phyloP scores from a whole-genome alignment of 306 rosid species.

The Cajanus cajan region DNA sequence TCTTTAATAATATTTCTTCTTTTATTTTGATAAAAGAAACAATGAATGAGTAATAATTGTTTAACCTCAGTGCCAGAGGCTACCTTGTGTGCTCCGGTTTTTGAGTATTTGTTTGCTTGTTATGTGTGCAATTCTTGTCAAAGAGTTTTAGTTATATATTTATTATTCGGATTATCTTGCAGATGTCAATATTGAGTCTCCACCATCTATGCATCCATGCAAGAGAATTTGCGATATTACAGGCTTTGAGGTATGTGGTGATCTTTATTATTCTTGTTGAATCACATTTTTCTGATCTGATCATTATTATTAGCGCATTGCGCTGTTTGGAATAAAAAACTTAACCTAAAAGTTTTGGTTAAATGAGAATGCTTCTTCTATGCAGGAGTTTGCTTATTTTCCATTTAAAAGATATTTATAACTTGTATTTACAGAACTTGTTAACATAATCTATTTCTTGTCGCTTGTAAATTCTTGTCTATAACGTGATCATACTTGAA shows the following conservation, averaged over 20 bases:
- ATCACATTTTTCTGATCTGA: not conserved
- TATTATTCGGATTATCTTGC: slow-evolving; percentile 29
- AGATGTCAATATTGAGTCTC: slow-evolving; percentile 87
- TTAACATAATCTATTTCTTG: not conserved
- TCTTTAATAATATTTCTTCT: not conserved
- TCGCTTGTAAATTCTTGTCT: not conserved
- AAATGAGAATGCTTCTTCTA: not conserved
- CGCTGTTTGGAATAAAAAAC: not conserved
- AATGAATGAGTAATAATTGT: not conserved
- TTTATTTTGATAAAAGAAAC: not conserved
- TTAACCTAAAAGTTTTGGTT: not conserved
- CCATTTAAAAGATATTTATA: not conserved
- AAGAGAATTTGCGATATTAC: slow-evolving; percentile 87
- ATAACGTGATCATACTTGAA: not conserved
- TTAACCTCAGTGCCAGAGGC: not conserved
- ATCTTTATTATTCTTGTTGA: slow-evolving; percentile 3
- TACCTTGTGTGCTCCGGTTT: slow-evolving; percentile 1
- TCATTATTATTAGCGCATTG: not conserved
- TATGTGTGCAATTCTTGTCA: not conserved
- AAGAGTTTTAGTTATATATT: not conserved
- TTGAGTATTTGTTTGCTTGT: not conserved
- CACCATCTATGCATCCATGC: slow-evolving; percentile 93
- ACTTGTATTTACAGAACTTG: not conserved
- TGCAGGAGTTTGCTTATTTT: not conserved
- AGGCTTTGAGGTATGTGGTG: slow-evolving; percentile 71